Evolutionary conservation across 2,329 filamentous ascomycete genomes (phyloP).

Genomic region (Neofusicoccum ribis): DNA sequence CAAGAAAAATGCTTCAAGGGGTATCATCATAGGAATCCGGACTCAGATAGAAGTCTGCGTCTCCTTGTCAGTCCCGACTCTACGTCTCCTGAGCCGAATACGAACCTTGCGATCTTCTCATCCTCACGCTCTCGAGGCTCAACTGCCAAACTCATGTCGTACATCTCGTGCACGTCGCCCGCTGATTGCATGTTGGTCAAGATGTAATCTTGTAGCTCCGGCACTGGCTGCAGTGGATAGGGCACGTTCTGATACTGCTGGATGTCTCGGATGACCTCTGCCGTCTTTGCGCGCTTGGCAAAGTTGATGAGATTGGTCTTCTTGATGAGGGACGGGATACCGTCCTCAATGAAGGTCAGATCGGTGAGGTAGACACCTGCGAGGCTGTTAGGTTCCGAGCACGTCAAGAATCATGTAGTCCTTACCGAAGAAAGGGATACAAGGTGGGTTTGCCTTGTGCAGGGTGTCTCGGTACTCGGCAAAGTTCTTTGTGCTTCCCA

Average conservation of each 20-base stretch:
- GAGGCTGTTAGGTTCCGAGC: constrained; percentile 24
- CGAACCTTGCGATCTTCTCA: constrained; percentile 96
- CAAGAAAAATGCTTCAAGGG: constrained; percentile 32
- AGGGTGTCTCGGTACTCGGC: constrained; percentile 92
- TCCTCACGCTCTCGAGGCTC: constrained; percentile 96
- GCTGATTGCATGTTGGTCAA: constrained; percentile 93
- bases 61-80: constrained; percentile 25
- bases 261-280: constrained; percentile 96
- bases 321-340: constrained; percentile 93
- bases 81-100: background rate
- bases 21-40: constrained; percentile 55
- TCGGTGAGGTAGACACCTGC: constrained; percentile 94
- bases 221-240: constrained; percentile 86
- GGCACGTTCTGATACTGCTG: constrained; percentile 98
- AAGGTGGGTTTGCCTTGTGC: constrained; percentile 90
- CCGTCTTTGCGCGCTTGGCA: constrained; percentile 95
- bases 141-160: constrained; percentile 90
- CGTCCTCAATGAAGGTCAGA: constrained; percentile 97
- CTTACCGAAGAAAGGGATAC: constrained; percentile 93
- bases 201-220: constrained; percentile 95
- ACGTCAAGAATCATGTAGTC: constrained; percentile 26
- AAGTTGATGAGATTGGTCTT: constrained; percentile 98
- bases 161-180: constrained; percentile 98
- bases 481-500: constrained; percentile 98
- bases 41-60: constrained; percentile 54